Base-by-base conservation (phyloP, 306 rosid genomes). In the Senna siamea region DNA sequence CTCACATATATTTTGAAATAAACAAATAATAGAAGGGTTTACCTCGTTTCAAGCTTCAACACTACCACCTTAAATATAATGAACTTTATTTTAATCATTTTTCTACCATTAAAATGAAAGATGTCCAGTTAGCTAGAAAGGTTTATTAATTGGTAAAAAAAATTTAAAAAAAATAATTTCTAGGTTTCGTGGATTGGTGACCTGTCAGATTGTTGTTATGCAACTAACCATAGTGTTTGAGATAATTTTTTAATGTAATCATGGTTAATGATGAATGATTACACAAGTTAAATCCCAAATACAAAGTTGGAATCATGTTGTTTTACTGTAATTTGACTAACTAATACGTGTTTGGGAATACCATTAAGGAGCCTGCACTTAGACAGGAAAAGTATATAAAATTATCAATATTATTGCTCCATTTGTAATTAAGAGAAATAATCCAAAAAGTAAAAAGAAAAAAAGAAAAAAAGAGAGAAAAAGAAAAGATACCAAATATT, bases 281-380 rank as follows among this genome's bases (percentile, higher is more conserved):
- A 79, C 76, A 70, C 76, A 60, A 75, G 41, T 71, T 72, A 47
- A 73, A 74, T 76, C 51, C 18, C 61, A 75, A 76, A 79, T 61
- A 79, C 81, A 9, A 3, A 75, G 83, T 59, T 82, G 86, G 78
- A 83, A 59, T 35, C 84, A 79, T 66, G 79, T 66, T 53, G 78
- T 76, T 17, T 40, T 67, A 43, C 48, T 61, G 47, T 76, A 72
- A 79, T 83, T 83, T 46, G 83, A 75, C 68, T 66, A 70, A 60
- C 46, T 44, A 66, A 70, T 32, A 58, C 81, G 55, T 32, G 72
- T 41, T 50, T 51, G 22, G 46, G 64, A 38, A 72, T 22, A 10
- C 62, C 40, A 43, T 51, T 75, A 44, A 44, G 32, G 15, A 23
- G 43, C 15, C 50, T 10, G 5, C 69, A 75, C 14, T 44, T 9